Evolutionary conservation across 208 protist species (phyloP).

Genomic region (Trypanosoma lewisi): DNA sequence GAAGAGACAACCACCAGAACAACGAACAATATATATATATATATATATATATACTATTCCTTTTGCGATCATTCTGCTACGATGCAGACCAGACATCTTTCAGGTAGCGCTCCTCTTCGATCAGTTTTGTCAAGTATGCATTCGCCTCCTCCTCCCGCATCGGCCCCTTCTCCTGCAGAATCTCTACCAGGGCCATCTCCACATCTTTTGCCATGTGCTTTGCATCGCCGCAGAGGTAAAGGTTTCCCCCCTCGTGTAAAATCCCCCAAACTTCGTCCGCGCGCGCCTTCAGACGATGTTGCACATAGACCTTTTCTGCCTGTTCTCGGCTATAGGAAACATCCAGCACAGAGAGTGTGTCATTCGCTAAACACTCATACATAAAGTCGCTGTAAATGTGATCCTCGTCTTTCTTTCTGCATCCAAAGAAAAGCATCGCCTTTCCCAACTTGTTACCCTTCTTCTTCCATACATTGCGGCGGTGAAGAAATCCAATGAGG

Average conservation of each 20-base stretch:
- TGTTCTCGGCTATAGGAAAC: conserved; percentile 86
- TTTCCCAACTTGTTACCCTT: conserved; percentile 71
- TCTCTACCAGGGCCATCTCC: conserved; percentile 52
- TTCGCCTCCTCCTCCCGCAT: conserved; percentile 46
- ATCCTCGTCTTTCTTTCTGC: conserved; percentile 69
- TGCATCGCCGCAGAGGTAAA: conserved; percentile 92
- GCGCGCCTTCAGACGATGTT: conserved; percentile 77
- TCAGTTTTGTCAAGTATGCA: conserved; percentile 54
- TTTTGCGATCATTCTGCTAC: conserved; percentile 10
- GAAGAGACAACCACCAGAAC: not conserved
- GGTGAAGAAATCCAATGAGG: conserved; percentile 94
- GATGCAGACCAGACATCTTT: conserved; percentile 86
- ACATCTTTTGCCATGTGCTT: conserved; percentile 92
- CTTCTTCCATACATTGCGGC: conserved; percentile 68
- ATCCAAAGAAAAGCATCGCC: conserved; percentile 90
- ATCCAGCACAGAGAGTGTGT: conserved; percentile 61
- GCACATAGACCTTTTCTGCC: conserved; percentile 86
- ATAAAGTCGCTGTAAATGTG: conserved; percentile 84
- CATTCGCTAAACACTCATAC: conserved; percentile 56
- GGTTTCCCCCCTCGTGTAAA: conserved; percentile 59
- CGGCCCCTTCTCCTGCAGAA: conserved; percentile 48
- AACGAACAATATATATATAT: not conserved
- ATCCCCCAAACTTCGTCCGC: conserved; percentile 71
- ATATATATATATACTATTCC: not conserved
- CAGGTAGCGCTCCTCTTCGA: conserved; percentile 63